These are phyloP conservation scores for Salvia miltiorrhiza DNA, from an alignment of 257 asterid genomes.

Conservation along the genomic window DNA sequence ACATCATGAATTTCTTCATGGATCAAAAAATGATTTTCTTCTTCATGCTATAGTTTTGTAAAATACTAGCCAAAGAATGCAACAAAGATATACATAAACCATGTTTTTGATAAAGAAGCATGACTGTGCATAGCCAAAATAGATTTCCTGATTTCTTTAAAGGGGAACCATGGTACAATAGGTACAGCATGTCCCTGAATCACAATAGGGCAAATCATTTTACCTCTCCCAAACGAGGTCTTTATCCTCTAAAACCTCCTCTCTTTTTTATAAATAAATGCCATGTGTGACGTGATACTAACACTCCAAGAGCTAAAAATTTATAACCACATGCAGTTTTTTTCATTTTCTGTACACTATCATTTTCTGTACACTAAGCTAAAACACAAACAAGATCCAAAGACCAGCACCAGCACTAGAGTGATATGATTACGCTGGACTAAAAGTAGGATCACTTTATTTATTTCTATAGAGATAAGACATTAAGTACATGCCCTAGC, in stretches of 20 bases:
- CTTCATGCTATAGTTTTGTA: not conserved
- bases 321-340: not conserved
- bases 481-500: not conserved
- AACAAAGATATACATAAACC: not conserved
- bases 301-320: not conserved
- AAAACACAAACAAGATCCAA: not conserved
- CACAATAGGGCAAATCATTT: not conserved
- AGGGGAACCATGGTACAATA: not conserved
- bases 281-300: not conserved
- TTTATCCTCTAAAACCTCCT: slow-evolving; percentile 1
- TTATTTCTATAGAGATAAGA: not conserved
- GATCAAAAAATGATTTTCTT: not conserved
- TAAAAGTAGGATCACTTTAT: not conserved
- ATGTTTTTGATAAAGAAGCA: not conserved
- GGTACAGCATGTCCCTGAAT: not conserved
- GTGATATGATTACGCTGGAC: not conserved
- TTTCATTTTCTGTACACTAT: not conserved
- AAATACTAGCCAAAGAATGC: not conserved
- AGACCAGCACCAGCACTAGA: not conserved
- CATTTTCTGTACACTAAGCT: not conserved
- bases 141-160: not conserved
- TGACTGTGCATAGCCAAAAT: not conserved
- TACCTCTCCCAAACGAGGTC: not conserved
- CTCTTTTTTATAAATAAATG: not conserved
- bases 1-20: not conserved